Evolutionary conservation across 2,329 filamentous ascomycete species (phyloP).

Genomic region (Fusarium multiceps): DNA sequence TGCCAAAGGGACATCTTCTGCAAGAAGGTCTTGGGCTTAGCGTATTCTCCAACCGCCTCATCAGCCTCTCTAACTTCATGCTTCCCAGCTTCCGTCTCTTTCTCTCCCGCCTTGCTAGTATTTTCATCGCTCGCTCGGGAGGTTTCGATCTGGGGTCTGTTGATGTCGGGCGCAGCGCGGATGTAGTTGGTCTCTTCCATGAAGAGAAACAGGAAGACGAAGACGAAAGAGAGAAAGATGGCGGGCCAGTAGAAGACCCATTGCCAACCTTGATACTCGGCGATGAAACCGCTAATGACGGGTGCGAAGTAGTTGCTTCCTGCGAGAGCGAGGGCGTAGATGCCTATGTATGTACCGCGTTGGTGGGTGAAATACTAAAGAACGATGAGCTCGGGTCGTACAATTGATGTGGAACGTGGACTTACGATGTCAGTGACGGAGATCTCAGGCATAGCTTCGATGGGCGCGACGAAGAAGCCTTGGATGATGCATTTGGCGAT

Average conservation of each 20-base stretch:
- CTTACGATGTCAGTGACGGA: conserved; percentile 55
- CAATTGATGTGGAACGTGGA: rapidly evolving
- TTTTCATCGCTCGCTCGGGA: conserved; percentile 15
- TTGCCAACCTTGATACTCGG: conserved; percentile 54
- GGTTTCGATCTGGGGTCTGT: neutral
- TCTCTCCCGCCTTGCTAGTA: neutral
- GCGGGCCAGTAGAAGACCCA: conserved; percentile 59
- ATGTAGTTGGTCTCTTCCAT: conserved; percentile 70
- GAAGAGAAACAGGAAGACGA: conserved; percentile 62
- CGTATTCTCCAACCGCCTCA: neutral
- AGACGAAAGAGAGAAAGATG: conserved; percentile 52
- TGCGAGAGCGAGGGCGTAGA: conserved; percentile 55
- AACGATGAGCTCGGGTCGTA: neutral
- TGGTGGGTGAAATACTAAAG: conserved; percentile 54
- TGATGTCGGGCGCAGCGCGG: conserved; percentile 35
- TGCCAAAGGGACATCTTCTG: conserved; percentile 57
- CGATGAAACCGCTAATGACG: conserved; percentile 58
- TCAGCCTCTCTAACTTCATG: conserved; percentile 20
- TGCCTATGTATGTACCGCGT: conserved; percentile 56
- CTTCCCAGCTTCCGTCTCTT: neutral
- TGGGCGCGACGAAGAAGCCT: conserved; percentile 58
- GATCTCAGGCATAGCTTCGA: conserved; percentile 60
- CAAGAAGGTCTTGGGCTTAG: conserved; percentile 51
- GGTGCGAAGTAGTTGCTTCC: conserved; percentile 59
- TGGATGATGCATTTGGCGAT: conserved; percentile 58